These are phyloP conservation scores for Cadophora sp. DNA, from an alignment of 2,329 filamentous ascomycete species.

Conservation along the genomic window DNA sequence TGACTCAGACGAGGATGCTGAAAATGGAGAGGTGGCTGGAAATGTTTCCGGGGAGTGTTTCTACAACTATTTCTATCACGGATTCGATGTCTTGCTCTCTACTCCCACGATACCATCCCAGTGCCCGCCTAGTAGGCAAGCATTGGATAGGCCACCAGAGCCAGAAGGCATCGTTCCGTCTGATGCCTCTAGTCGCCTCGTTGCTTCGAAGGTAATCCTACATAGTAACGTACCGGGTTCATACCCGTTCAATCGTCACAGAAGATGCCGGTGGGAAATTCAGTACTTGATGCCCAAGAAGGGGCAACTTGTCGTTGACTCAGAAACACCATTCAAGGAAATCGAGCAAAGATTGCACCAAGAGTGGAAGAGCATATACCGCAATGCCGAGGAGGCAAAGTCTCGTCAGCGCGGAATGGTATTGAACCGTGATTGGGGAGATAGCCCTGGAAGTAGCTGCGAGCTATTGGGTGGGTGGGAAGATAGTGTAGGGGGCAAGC, in stretches of 20 bases:
- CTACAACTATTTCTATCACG: slow-evolving; percentile 96
- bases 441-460: slow-evolving; percentile 88
- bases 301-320: slow-evolving; percentile 46
- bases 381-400: slow-evolving; percentile 58
- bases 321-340: slow-evolving; percentile 76
- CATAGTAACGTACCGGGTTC: slow-evolving; percentile 96
- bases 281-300: slow-evolving; percentile 58
- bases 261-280: slow-evolving; percentile 87
- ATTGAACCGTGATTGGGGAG: slow-evolving; percentile 87
- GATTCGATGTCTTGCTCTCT: slow-evolving; percentile 93
- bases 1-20: slow-evolving; percentile 68
- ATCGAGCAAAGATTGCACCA: slow-evolving; percentile 73
- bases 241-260: slow-evolving; percentile 95
- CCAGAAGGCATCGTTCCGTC: slow-evolving; percentile 35
- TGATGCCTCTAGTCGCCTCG: slow-evolving; percentile 66
- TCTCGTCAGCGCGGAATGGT: slow-evolving; percentile 78
- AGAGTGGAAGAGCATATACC: slow-evolving; percentile 73
- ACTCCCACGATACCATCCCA: slow-evolving; percentile 71
- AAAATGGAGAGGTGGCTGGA: slow-evolving; percentile 62
- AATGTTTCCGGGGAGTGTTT: slow-evolving; percentile 78
- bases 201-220: slow-evolving; percentile 89
- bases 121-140: slow-evolving; percentile 60
- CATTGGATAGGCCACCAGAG: slow-evolving; percentile 37
- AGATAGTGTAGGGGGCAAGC: slow-evolving; percentile 62
- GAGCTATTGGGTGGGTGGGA: slow-evolving; percentile 86